Base-by-base conservation (phyloP, 1,139 yeast genomes). In the Kazachstania sp. region DNA sequence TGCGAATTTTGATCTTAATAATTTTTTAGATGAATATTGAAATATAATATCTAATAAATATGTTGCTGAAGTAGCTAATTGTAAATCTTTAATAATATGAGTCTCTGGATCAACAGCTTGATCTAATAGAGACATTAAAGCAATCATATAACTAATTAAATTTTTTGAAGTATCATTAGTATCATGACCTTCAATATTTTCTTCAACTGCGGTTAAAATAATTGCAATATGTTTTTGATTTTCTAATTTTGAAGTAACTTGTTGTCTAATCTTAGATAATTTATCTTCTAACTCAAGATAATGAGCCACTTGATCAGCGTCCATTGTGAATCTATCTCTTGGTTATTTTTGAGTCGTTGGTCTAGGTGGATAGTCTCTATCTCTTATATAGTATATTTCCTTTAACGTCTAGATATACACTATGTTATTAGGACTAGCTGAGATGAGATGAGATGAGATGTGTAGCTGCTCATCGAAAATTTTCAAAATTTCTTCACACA, bases 141-240 rank as follows among this genome's bases (percentile, higher is more conserved):
- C 85, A 15, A 88, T 82, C 60, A 88, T 82, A 65, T 92, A 92
- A 3, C 90, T 83, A n/a, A 85, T 82, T 32, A 86, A 77, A 16
- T 75, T 70, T 45, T 67, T 74, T 50, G 80, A 78, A 45, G 78
- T 74, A 13, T 54, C 57, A 39, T 56, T 54, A 4, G 52, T 51
- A 3, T 49, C 52, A 60, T 85, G 90, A 54, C 84, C 90, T 45
- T 75, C 75, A 45, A 92, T 74, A 56, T 86, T 86, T 57, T 87
- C 96, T 65, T 92, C 98, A 42, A 92, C 92, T 3, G 97, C 95
- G 18, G 83, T 76, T 46, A 92, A 73, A 51, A 90, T 83, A 39
- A 87, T 63, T 7, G 86, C 83, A 49, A 80, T 67, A 59, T 84
- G 88, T 62, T 83, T 84, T 69, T 88, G 97, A 66, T 87, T 86